A percentile compares a stretch with the other conserved stretches of the same genome.
phyloP scores from a whole-genome alignment of 176 grass and related monocot genomes.

The Musa itinerans region DNA sequence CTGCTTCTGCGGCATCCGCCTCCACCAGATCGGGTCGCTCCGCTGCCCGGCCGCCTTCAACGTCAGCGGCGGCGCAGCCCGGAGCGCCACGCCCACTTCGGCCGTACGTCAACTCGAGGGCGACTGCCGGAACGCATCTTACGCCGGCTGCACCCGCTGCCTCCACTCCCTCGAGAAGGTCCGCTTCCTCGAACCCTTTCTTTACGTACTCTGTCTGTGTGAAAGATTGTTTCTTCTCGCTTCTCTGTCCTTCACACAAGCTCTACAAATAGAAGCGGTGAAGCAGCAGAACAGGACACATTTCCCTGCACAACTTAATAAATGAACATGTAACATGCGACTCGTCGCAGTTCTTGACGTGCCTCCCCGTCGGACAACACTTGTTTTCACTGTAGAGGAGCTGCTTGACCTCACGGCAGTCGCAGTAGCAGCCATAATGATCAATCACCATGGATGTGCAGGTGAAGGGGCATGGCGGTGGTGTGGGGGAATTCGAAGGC shows the following conservation, averaged over 20 bases:
- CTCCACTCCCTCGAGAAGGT: slow-evolving; percentile 92
- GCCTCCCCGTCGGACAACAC: too few relatives aligned
- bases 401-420: too few relatives aligned
- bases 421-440: too few relatives aligned
- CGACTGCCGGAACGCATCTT: slow-evolving; percentile 90
- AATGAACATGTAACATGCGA: neutral
- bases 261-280: neutral
- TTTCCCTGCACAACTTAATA: neutral
- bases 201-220: too few relatives aligned
- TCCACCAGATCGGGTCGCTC: slow-evolving; percentile 97
- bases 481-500: slow-evolving; percentile 29
- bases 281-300: neutral
- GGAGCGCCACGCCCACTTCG: slow-evolving; percentile 74
- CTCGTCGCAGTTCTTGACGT: neutral
- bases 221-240: too few relatives aligned
- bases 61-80: slow-evolving; percentile 19
- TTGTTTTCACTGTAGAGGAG: too few relatives aligned
- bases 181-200: neutral
- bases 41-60: slow-evolving; percentile 90
- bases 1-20: slow-evolving; percentile 95
- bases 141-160: slow-evolving; percentile 77
- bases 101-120: slow-evolving; percentile 63
- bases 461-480: slow-evolving; percentile 43
- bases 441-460: slow-evolving; percentile 7
- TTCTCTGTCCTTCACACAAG: neutral